Base-by-base conservation (phyloP, 257 asterid species). In the Gentiana straminea region DNA sequence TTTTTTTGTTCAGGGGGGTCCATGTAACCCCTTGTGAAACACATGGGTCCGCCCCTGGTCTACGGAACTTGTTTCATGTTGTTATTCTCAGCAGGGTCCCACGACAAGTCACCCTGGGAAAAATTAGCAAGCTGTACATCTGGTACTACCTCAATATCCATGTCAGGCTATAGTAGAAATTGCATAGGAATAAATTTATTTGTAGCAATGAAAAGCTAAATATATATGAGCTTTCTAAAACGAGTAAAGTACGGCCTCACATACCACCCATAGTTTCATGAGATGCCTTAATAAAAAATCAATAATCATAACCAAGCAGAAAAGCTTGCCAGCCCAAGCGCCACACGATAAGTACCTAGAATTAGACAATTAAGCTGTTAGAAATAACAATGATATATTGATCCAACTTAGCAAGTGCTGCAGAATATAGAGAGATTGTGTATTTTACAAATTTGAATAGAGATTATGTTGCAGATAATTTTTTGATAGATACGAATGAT, bases 311-410 rank as follows among this genome's bases (percentile, higher is more conserved):
- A 87, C 97, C 68, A 91, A 51, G 81, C 81, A 84, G 63, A 91
- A 91, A 56, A 91, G 84, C 78, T 87, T 91, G 62, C 97, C 98
- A 10, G 98, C 97, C 98, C 97, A 91, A 60, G 84, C 75, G 72
- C 97, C 98, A 59, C 98, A 87, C 33, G 81, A 66, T 4, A 87
- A 87, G 69, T 87, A 91, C 86, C 98, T 91, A 62, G 5, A 70
- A 55, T 57, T 15, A 15, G 24, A 15, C 24, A 38, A 58, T 43
- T 33, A 33, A 33, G 49, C 49, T 5, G 51, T 35, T 41, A 62
- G 44, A 35, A 54, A 44, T 56, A 49, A 49, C 39, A 12, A 45
- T 52, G 36, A 51, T 32, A 5, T 48, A 52, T 49, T 54, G 51
- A 49, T 33, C 15, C 38, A 56, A 52, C 33, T 13, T 24, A 24